These are phyloP conservation scores for Paramecium tetraurelia DNA, from an alignment of 73 alveolate species.

Conservation along the genomic window DNA sequence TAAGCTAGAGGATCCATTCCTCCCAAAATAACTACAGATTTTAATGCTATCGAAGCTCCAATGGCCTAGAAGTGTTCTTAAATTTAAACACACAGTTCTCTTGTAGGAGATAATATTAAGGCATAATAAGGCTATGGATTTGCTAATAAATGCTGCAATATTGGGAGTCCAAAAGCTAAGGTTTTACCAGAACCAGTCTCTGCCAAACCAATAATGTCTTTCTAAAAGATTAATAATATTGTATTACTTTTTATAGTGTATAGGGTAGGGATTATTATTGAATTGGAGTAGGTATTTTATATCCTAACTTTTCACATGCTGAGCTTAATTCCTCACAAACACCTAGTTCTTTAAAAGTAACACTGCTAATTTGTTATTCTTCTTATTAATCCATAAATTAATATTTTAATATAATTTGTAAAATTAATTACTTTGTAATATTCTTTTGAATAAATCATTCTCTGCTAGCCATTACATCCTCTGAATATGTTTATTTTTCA, in stretches of 20 bases:
- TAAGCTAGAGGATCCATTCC: slow-evolving; percentile 95
- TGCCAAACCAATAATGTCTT: slow-evolving; percentile 95
- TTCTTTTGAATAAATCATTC: slow-evolving; percentile 29
- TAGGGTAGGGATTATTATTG: slow-evolving; percentile 88
- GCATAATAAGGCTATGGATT: slow-evolving; percentile 89
- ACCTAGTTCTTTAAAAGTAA: slow-evolving; percentile 79
- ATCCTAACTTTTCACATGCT: slow-evolving; percentile 79
- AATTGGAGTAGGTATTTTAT: slow-evolving; percentile 86
- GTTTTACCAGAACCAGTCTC: slow-evolving; percentile 98
- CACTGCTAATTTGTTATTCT: neutral
- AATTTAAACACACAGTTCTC: slow-evolving; percentile 95
- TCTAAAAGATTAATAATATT: neutral
- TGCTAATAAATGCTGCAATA: slow-evolving; percentile 80
- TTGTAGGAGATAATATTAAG: slow-evolving; percentile 92
- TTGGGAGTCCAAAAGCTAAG: slow-evolving; percentile 92
- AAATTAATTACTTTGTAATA: neutral
- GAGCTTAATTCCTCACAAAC: slow-evolving; percentile 91
- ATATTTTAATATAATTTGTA: neutral
- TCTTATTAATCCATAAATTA: slow-evolving; percentile 36
- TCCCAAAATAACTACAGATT: slow-evolving; percentile 94
- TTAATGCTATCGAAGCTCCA: slow-evolving; percentile 89
- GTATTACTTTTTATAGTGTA: slow-evolving; percentile 69
- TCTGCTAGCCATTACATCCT: slow-evolving; percentile 57
- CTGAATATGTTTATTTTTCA: neutral
- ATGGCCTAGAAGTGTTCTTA: slow-evolving; percentile 88